Base-by-base conservation (phyloP, 495 filamentous ascomycete genomes). In the Podospora appendiculata region DNA sequence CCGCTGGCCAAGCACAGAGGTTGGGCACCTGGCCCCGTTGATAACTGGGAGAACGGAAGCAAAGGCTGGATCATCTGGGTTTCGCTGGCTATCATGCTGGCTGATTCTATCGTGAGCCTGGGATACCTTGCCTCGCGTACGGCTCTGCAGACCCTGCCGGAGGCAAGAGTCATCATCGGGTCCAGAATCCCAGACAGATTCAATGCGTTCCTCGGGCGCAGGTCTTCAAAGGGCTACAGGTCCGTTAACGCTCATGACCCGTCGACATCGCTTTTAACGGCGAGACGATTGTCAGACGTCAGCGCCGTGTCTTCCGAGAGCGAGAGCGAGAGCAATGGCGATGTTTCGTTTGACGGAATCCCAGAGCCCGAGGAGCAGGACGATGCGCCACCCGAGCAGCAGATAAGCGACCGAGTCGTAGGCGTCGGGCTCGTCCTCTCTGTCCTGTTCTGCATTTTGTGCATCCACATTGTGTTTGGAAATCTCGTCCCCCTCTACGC, bases 11-110 rank as follows among this genome's bases (percentile, higher is more conserved):
- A 94, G 63, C 68, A 68, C 54, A 80, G 79, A 57, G 89, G 87
- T 9, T 99, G 93, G 93, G 94, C 93, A 13, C 87, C 90, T 1
- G 93, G 90, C 0, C 75, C 80, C 1, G 89, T 96, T 1, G 70
- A 81, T 25, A 88, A 93, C 62, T 99, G 94, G 94, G 84, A 85
- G 51, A 80, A 73, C 34, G 93, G 93, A 7, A 93, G 87, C 63
- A 95, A 96, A 73, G 93, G 92, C 17, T 99, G 93, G 93, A 96
- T 99, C 52, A 88, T 97, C 0, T 99, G 93, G 93, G 72, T 92
- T 1, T 92, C 87, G 51, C 68, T 99, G 33, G 89, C 93, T 1
- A 94, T 99, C 55, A 99, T 99, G 93, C 79, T 99, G 55, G 86
- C 89, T 8, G 93, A 99, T 69, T 87, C 91, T 2, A 71, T 97